Conservation (phyloP, 345 rosid species). For the Arabidopsis arenosa region DNA sequence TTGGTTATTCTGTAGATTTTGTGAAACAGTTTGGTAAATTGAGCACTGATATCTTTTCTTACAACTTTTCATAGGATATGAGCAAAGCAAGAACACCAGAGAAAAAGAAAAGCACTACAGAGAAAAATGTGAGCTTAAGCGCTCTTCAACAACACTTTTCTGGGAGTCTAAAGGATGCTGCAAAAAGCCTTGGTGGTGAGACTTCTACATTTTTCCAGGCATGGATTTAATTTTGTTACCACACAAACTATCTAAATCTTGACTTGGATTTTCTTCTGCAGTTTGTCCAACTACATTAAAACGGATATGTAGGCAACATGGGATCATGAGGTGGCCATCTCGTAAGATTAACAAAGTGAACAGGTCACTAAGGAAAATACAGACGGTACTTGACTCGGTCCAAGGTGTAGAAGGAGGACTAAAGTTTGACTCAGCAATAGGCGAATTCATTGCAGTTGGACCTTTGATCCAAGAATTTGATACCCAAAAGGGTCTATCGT, state of each 20-base stretch:
- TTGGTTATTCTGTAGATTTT: not conserved
- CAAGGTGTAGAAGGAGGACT: slow-evolving; percentile 89
- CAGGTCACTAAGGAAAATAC: slow-evolving; percentile 80
- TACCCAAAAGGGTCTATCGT: slow-evolving; percentile 44
- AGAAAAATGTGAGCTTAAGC: slow-evolving; percentile 87
- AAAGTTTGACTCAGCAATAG: slow-evolving; percentile 71
- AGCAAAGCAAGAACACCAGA: slow-evolving; percentile 56
- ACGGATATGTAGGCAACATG: slow-evolving; percentile 97
- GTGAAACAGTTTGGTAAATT: slow-evolving; percentile 1
- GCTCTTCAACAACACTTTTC: slow-evolving; percentile 89
- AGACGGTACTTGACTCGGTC: slow-evolving; percentile 87
- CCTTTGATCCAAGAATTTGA: slow-evolving; percentile 52
- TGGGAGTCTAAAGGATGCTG: slow-evolving; percentile 96
- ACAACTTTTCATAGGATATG: slow-evolving; percentile 44
- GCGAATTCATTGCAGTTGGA: slow-evolving; percentile 70
- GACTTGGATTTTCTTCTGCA: slow-evolving; percentile 45
- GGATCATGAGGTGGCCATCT: slow-evolving; percentile 97
- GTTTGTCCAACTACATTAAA: slow-evolving; percentile 98
- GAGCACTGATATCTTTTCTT: not conserved
- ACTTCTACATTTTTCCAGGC: not conserved
- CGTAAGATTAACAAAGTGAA: slow-evolving; percentile 96
- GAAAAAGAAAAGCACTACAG: slow-evolving; percentile 80
- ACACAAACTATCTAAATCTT: slow-evolving; percentile 22
- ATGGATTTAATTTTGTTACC: not conserved
- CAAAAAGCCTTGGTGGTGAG: slow-evolving; percentile 96